These are phyloP conservation scores for Russula dissimulans DNA, from an alignment of 768 basidiomycete species.

Conservation along the genomic window DNA sequence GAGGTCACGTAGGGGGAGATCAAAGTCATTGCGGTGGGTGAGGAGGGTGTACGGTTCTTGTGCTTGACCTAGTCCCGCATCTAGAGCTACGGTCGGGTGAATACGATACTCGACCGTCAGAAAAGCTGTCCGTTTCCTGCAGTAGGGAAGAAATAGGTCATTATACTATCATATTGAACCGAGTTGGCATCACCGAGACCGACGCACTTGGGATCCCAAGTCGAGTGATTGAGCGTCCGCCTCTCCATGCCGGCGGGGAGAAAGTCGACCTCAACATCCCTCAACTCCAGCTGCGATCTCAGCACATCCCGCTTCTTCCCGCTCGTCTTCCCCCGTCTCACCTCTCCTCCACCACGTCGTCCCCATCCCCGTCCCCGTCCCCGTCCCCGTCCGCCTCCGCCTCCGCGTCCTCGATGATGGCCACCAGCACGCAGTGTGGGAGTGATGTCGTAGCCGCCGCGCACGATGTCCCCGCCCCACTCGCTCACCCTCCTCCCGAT, in stretches of 20 bases:
- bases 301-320: constrained; percentile 58
- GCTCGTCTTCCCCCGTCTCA: constrained; percentile 25
- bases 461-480: constrained; percentile 64
- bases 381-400: too few relatives aligned
- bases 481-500: constrained; percentile 63
- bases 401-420: not conserved
- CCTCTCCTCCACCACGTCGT: constrained; percentile 24
- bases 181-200: not conserved
- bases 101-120: constrained; percentile 70
- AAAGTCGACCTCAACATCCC: constrained; percentile 66
- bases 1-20: constrained; percentile 40
- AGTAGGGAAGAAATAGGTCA: not conserved
- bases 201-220: constrained; percentile 68
- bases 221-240: constrained; percentile 68
- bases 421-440: too few relatives aligned
- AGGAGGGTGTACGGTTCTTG: constrained; percentile 41
- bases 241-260: constrained; percentile 79
- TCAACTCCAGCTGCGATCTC: constrained; percentile 54
- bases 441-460: constrained; percentile 42
- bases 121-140: constrained; percentile 56
- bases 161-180: not conserved
- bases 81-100: constrained; percentile 41
- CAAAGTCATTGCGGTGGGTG: constrained; percentile 54
- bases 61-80: constrained; percentile 30
- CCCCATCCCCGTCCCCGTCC: not conserved